Base-by-base conservation (phyloP, 768 basidiomycete genomes). In the Galerina sulciceps region DNA sequence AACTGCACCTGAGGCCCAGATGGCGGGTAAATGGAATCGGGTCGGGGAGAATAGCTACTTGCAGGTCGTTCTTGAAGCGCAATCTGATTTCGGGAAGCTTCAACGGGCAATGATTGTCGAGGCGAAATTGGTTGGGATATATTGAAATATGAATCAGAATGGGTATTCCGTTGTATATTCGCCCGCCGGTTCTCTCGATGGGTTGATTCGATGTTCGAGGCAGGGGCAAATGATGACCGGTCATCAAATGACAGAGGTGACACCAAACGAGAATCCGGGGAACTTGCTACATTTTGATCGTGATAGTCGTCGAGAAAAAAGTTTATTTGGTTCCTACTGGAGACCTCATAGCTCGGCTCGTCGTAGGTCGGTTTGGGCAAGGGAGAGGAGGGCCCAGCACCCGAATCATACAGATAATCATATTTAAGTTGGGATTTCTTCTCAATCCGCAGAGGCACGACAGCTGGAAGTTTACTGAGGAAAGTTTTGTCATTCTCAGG, bases 1-100 rank as follows among this genome's bases (percentile, higher is more conserved):
- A 82, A 85, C 6, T 67, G 53, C 58, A 80, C 57, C 23, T 62
- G 44, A 42, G 72, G 65, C 8, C 14, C 26, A 6, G 45, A 46
- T 3, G 22, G 44, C 44, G 22, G 40, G 35, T 48, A 42, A 23
- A 26, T 14, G 9, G 42, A 22, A 35, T 45, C 43, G 17, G 48
- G 53, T 44, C 36, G 49, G 41, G 23, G 20, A 9, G 20, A n/a
- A 20, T 18, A 6, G 10, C 40, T 17, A 15, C 38, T 26, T 31
- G 22, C 17, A 11, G 36, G 18, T 17, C 20, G 36, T 50, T 53
- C 55, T 48, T 56, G 59, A 17, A 36, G 20, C 10, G 43, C 43
- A 49, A 22, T 22, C 17, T 49, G 60, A 36, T 42, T 58, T 8
- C 47, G 55, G 4, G 61, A 57, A 17, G 46, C 49, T 31, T 31